A percentile compares a stretch with the other conserved stretches of the same genome.
These are phyloP conservation scores for Trichoderma orchidacearum DNA, from an alignment of 495 filamentous ascomycete genomes.

Conservation along the genomic window DNA sequence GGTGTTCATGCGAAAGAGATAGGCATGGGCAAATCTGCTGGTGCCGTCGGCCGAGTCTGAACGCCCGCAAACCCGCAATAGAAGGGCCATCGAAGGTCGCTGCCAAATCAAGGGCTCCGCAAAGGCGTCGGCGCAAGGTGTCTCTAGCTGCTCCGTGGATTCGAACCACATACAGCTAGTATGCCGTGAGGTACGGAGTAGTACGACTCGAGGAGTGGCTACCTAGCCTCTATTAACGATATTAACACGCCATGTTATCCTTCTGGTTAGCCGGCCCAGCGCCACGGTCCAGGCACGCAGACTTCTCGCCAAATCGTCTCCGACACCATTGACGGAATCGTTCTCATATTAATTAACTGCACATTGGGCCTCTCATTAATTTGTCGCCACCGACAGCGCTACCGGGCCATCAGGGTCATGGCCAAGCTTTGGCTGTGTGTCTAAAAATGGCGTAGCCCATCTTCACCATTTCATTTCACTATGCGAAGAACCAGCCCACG, in stretches of 20 bases:
- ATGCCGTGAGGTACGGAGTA: too few relatives aligned
- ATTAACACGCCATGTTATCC: not conserved
- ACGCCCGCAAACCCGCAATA: conserved; percentile 1
- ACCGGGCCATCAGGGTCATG: not conserved
- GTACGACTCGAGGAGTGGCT: too few relatives aligned
- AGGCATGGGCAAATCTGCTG: not conserved
- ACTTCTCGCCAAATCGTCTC: not conserved
- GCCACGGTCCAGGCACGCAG: not conserved
- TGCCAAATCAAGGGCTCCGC: not conserved
- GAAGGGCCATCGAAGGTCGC: not conserved
- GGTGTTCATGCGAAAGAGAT: not conserved
- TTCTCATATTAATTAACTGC: not conserved
- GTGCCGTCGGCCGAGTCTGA: not conserved
- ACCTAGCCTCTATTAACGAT: not conserved
- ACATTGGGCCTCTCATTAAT: not conserved
- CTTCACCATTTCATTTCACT: not conserved
- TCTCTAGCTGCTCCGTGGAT: not conserved
- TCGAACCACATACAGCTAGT: not conserved
- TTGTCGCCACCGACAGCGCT: not conserved
- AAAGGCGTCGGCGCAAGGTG: not conserved
- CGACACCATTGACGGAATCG: not conserved
- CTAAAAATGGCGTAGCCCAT: not conserved
- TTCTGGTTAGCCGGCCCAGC: not conserved
- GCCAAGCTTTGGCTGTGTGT: not conserved
- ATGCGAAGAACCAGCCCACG: not conserved